Evolutionary conservation across 306 rosid species (phyloP).

Genomic region (Astragalus membranaceus): DNA sequence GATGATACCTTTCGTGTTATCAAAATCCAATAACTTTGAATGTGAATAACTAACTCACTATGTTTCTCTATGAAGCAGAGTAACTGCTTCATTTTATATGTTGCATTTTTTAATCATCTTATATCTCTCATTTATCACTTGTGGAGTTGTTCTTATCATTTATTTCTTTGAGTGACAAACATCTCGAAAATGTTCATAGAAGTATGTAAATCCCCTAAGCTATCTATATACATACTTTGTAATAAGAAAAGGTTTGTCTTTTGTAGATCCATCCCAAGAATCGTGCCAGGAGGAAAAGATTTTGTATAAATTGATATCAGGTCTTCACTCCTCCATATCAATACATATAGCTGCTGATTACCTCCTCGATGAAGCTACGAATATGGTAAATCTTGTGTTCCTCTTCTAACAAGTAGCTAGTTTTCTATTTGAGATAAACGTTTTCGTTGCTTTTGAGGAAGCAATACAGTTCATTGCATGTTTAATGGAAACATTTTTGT

Average conservation of each 20-base stretch:
- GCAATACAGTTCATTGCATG: constrained; percentile 8
- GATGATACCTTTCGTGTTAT: background rate
- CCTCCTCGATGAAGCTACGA: constrained; percentile 64
- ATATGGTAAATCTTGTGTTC: constrained; percentile 41
- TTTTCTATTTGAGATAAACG: background rate
- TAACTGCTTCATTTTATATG: background rate
- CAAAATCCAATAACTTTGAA: background rate
- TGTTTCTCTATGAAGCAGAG: background rate
- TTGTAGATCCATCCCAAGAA: constrained; percentile 74
- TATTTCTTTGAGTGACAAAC: background rate
- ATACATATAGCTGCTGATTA: constrained; percentile 88
- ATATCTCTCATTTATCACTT: background rate
- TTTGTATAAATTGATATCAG: constrained; percentile 93
- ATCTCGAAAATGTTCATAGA: background rate
- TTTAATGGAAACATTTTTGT: background rate
- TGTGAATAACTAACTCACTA: background rate
- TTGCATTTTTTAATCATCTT: constrained; percentile 2
- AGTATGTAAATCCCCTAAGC: constrained; percentile 4
- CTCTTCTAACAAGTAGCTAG: background rate
- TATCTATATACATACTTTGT: background rate
- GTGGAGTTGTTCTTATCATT: background rate
- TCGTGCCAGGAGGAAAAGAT: constrained; percentile 81
- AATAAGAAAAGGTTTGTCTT: background rate
- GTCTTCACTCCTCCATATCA: constrained; percentile 96
- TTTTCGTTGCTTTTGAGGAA: background rate